These are phyloP conservation scores for Arachis stenosperma DNA, from an alignment of 306 rosid species.

Conservation along the genomic window DNA sequence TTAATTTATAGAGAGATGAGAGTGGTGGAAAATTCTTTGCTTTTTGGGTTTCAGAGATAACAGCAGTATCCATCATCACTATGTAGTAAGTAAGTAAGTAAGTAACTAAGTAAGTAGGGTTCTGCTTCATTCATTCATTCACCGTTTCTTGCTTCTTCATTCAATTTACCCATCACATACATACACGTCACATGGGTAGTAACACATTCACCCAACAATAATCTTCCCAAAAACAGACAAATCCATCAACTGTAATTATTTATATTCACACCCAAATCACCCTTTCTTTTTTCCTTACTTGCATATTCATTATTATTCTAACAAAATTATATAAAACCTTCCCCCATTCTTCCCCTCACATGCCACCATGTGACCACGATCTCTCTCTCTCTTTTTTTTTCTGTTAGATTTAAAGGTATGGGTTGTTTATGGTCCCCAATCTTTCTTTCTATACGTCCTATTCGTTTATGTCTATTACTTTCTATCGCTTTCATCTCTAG, in stretches of 20 bases:
- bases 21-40: too few species aligned
- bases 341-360: conserved; percentile 68
- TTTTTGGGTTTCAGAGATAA: too few species aligned
- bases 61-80: too few species aligned
- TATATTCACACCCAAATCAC: background rate
- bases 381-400: conserved; percentile 59
- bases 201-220: conserved; percentile 20
- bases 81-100: too few species aligned
- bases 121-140: conserved; percentile 39
- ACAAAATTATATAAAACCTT: too few species aligned
- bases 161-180: conserved; percentile 44
- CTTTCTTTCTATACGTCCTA: conserved; percentile 24
- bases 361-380: conserved; percentile 82
- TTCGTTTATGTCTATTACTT: conserved; percentile 37
- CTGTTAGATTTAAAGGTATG: conserved; percentile 79
- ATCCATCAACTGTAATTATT: conserved; percentile 23
- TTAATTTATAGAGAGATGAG: too few species aligned
- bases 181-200: conserved; percentile 57
- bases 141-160: too few species aligned
- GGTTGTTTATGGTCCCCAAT: conserved; percentile 96
- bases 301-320: too few species aligned
- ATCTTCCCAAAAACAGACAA: conserved; percentile 43
- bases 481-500: conserved; percentile 14
- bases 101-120: conserved; percentile 45
- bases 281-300: too few species aligned